These are phyloP conservation scores for Phaeoacremonium minimum DNA, from an alignment of 2,329 filamentous ascomycete genomes.

Conservation along the genomic window DNA sequence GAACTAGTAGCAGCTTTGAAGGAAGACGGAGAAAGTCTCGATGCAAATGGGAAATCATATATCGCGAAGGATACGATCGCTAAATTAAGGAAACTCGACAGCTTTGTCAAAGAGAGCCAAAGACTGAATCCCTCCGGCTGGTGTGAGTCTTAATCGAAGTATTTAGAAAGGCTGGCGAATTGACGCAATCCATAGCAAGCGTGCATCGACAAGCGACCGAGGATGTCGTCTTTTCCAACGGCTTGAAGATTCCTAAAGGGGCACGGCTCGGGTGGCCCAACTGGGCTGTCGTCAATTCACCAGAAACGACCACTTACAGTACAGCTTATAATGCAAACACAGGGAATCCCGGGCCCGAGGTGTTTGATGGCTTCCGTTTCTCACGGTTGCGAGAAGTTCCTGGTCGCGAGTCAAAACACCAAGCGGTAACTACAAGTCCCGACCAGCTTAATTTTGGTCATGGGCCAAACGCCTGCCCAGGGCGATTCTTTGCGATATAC, in stretches of 20 bases:
- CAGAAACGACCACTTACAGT: constrained; percentile 8
- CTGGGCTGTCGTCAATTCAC: constrained; percentile 13
- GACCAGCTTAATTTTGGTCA: constrained; percentile 29
- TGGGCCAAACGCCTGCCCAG: constrained; percentile 31
- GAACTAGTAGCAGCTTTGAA: background rate
- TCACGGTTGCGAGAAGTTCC: constrained; percentile 11
- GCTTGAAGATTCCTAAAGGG: constrained; percentile 19
- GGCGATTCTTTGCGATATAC: constrained; percentile 29
- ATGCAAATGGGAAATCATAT: background rate
- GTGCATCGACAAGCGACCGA: too few species aligned
- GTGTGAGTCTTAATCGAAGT: too few species aligned
- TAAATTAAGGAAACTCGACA: constrained; percentile 20
- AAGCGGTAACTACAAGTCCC: constrained; percentile 6
- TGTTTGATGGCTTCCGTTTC: constrained; percentile 19
- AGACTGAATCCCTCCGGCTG: constrained; percentile 14
- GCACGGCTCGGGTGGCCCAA: constrained; percentile 17
- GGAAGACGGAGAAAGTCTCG: background rate
- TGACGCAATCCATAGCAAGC: too few species aligned
- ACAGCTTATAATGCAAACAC: constrained; percentile 11
- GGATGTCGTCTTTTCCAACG: constrained; percentile 18
- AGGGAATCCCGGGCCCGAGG: constrained; percentile 11
- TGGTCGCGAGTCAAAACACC: constrained; percentile 12
- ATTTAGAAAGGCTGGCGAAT: too few species aligned
- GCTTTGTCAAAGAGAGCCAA: constrained; percentile 23
- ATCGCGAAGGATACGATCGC: constrained; percentile 7